Conservation (phyloP, 768 basidiomycete species). For the Mycena amicta region DNA sequence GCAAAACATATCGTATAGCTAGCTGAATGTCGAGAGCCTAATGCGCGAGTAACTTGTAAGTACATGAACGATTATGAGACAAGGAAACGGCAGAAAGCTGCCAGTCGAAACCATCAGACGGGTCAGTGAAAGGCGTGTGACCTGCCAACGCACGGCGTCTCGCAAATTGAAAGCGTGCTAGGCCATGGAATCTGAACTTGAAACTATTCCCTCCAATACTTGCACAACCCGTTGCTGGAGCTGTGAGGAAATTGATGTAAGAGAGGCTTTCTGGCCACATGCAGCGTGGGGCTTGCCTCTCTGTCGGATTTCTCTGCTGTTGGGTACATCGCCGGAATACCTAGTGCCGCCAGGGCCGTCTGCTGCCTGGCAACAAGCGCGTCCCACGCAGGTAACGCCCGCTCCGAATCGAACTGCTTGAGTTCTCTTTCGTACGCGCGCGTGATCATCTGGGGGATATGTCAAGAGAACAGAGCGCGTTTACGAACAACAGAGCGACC, state of each 20-base stretch:
- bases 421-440: conserved; percentile 68
- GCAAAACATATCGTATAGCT: too few species aligned
- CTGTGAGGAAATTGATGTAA: conserved; percentile 36
- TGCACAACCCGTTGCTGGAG: conserved; percentile 72
- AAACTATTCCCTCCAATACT: conserved; percentile 59
- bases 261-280: not conserved
- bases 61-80: too few species aligned
- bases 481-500: conserved; percentile 36
- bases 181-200: conserved; percentile 26
- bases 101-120: not conserved
- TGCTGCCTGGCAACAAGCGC: conserved; percentile 75
- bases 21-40: too few species aligned
- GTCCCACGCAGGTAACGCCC: conserved; percentile 77
- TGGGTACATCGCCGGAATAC: conserved; percentile 73
- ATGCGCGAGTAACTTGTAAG: too few species aligned
- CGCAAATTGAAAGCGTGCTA: too few species aligned
- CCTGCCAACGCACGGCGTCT: too few species aligned
- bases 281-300: conserved; percentile 48
- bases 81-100: not conserved
- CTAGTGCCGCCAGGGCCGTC: conserved; percentile 54
- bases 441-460: conserved; percentile 58
- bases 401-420: conserved; percentile 66
- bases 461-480: not conserved
- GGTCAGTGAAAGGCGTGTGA: too few species aligned
- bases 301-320: conserved; percentile 50